Conservation (phyloP, 2,329 filamentous ascomycete species). For the Pyrenophora seminiperda region DNA sequence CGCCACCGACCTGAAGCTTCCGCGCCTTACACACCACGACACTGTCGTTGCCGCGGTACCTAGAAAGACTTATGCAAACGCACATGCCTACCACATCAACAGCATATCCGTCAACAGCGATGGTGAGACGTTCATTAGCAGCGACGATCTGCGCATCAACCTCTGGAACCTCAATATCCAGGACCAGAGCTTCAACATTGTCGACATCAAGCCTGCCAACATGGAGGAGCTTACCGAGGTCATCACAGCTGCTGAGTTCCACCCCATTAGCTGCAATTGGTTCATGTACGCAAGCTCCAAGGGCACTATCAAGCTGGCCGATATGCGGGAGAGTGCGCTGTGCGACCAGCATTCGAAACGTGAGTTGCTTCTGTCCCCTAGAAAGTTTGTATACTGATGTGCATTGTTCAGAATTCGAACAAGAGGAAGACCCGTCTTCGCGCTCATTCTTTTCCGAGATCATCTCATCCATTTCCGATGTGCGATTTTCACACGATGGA, state of each 20-base stretch:
- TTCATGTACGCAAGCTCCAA: conserved; percentile 99
- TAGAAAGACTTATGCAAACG: conserved; percentile 94
- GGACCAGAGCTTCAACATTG: conserved; percentile 99
- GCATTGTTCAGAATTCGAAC: conserved; percentile 79
- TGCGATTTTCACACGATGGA: conserved; percentile 95
- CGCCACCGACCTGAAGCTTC: conserved; percentile 84
- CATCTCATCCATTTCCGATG: conserved; percentile 98
- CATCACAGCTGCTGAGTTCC: conserved; percentile 97
- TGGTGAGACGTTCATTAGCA: conserved; percentile 98
- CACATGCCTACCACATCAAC: conserved; percentile 99
- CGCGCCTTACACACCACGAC: conserved; percentile 95
- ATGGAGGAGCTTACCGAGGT: conserved; percentile 99
- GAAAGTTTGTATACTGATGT: conserved; percentile 10
- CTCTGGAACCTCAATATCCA: conserved; percentile 99
- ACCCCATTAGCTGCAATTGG: conserved; percentile 97
- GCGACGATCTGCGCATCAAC: conserved; percentile 96
- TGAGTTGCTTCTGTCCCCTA: conserved; percentile 57
- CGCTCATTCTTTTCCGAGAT: conserved; percentile 99
- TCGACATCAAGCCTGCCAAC: conserved; percentile 99
- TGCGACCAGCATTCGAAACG: conserved; percentile 96
- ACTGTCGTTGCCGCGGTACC: conserved; percentile 97
- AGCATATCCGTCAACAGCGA: conserved; percentile 99
- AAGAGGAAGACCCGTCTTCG: conserved; percentile 96
- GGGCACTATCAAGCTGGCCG: conserved; percentile 96
- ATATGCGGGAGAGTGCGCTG: conserved; percentile 95